phyloP scores from a whole-genome alignment of 2,329 filamentous ascomycete genomes.

The Pestalotiopsis sp. region DNA sequence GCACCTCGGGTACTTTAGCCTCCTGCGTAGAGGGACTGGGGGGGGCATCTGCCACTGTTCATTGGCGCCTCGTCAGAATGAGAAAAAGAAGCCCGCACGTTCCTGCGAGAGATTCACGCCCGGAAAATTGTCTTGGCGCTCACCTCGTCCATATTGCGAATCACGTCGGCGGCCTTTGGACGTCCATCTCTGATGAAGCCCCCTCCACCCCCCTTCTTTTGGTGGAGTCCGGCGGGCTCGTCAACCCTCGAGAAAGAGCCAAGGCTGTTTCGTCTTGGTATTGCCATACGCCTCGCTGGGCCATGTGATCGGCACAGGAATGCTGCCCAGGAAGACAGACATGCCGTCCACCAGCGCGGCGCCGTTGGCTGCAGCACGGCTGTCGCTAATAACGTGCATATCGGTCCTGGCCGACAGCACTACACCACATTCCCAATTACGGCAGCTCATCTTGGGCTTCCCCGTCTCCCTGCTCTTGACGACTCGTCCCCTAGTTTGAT shows the following conservation, averaged over 20 bases:
- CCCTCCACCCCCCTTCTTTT: not conserved
- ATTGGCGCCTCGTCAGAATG: not conserved
- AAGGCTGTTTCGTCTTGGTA: constrained; percentile 28
- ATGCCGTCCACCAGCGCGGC: constrained; percentile 13
- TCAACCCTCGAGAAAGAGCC: constrained; percentile 32
- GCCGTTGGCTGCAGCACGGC: constrained; percentile 16
- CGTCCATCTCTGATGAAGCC: not conserved
- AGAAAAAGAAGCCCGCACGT: not conserved
- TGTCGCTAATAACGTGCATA: constrained; percentile 19
- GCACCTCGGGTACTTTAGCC: not conserved
- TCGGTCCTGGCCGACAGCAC: constrained; percentile 59
- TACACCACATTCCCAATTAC: constrained; percentile 97
- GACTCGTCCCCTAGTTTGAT: constrained; percentile 68
- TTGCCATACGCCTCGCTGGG: constrained; percentile 35
- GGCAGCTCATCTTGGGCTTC: constrained; percentile 75
- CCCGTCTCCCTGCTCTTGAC: constrained; percentile 70
- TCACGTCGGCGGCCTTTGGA: not conserved
- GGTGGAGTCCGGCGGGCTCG: not conserved
- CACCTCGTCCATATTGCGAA: not conserved
- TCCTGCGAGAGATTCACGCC: not conserved
- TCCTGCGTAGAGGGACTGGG: not conserved
- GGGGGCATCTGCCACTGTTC: not conserved
- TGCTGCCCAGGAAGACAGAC: constrained; percentile 34
- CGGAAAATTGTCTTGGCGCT: not conserved
- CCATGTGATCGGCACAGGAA: constrained; percentile 46